Conservation (phyloP, 148 eudicot species). For the Hydrangea macrophylla region DNA sequence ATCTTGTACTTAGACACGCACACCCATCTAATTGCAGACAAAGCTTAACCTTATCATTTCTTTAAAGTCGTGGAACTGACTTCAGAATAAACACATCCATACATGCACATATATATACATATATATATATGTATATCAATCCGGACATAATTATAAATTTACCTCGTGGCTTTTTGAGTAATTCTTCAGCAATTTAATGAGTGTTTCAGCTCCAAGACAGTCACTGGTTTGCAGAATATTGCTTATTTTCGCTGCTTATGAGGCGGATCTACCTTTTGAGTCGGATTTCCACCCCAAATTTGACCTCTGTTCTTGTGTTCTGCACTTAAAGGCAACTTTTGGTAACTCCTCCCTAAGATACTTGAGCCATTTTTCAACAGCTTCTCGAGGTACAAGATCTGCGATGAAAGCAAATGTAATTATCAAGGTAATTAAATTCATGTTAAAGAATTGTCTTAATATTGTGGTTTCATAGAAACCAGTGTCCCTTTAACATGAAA, state of each 20-base stretch:
- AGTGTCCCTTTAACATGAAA: neutral
- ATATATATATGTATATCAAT: too few species aligned
- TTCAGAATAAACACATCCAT: neutral
- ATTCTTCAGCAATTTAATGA: slow-evolving; percentile 79
- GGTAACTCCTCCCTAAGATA: slow-evolving; percentile 96
- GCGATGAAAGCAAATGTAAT: slow-evolving; percentile 9
- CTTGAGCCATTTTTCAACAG: slow-evolving; percentile 98
- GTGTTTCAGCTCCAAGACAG: slow-evolving; percentile 95
- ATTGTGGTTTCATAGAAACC: neutral
- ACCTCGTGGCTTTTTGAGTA: slow-evolving; percentile 98
- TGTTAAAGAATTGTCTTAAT: neutral
- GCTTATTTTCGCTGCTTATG: slow-evolving; percentile 55
- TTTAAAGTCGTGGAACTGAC: neutral
- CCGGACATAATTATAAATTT: slow-evolving; percentile 2
- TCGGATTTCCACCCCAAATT: slow-evolving; percentile 83
- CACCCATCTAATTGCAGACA: too few species aligned
- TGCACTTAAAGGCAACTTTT: slow-evolving; percentile 94
- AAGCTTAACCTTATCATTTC: neutral
- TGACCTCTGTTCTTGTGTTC: slow-evolving; percentile 85
- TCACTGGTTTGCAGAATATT: slow-evolving; percentile 80
- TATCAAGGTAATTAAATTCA: neutral
- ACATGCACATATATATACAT: too few species aligned
- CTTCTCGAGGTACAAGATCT: slow-evolving; percentile 97
- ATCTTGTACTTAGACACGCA: too few species aligned
- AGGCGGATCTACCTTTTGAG: too few species aligned